These are phyloP conservation scores for Colletotrichum truncatum DNA, from an alignment of 2,329 filamentous ascomycete genomes.

Conservation along the genomic window DNA sequence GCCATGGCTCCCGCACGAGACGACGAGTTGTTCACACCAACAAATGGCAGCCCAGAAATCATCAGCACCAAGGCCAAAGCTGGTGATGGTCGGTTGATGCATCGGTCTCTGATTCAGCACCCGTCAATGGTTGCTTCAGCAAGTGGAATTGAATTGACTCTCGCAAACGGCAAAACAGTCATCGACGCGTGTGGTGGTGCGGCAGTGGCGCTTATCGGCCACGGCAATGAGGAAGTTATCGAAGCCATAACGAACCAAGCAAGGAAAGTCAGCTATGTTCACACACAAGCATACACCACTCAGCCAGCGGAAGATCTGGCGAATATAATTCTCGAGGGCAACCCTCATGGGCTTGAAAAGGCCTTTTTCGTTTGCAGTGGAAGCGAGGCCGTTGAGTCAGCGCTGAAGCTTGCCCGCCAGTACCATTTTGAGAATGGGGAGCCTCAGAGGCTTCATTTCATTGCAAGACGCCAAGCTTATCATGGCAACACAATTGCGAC, in stretches of 20 bases:
- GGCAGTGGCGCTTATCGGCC: conserved; percentile 43
- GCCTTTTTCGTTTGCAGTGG: conserved; percentile 33
- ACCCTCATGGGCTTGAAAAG: conserved; percentile 25
- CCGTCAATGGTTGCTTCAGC: conserved; percentile 52
- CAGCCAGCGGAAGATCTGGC: conserved; percentile 47
- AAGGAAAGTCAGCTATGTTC: conserved; percentile 38
- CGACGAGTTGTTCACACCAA: conserved; percentile 13
- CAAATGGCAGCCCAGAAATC: neutral
- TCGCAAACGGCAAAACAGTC: conserved; percentile 42
- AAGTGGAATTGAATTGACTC: conserved; percentile 45
- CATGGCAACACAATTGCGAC: conserved; percentile 61
- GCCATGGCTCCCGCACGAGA: conserved; percentile 32
- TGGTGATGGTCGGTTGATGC: conserved; percentile 37
- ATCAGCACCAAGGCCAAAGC: neutral
- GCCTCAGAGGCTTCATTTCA: conserved; percentile 48
- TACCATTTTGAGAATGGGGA: conserved; percentile 53
- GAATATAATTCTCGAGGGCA: conserved; percentile 30
- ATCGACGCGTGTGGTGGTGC: conserved; percentile 48
- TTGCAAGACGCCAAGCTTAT: conserved; percentile 55
- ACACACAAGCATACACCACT: conserved; percentile 49
- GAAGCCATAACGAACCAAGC: conserved; percentile 40
- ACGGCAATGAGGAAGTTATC: conserved; percentile 39
- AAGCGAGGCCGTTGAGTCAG: conserved; percentile 53
- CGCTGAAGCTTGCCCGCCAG: conserved; percentile 57
- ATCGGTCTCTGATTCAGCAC: conserved; percentile 42